Conservation (phyloP, 768 basidiomycete species). For the Pleurotus pulmonarius region DNA sequence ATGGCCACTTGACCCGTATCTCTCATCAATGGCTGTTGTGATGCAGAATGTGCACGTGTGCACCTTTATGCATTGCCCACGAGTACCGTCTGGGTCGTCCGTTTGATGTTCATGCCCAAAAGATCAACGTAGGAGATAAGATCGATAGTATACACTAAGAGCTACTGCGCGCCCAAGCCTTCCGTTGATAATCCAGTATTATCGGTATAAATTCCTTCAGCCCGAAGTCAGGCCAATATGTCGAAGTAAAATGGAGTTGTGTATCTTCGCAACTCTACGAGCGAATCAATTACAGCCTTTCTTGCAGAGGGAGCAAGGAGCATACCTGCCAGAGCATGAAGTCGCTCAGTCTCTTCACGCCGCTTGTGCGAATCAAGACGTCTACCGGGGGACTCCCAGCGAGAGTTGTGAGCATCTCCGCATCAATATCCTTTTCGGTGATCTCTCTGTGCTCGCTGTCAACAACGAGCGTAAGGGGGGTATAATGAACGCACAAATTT, state of each 20-base stretch:
- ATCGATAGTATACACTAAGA: neutral
- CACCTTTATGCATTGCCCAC: too few relatives aligned
- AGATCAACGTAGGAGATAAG: too few relatives aligned
- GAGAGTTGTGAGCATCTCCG: slow-evolving; percentile 60
- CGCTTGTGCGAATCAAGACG: slow-evolving; percentile 87
- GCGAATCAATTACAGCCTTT: neutral
- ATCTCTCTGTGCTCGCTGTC: slow-evolving; percentile 28
- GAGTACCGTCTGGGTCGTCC: too few relatives aligned
- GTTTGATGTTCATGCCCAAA: too few relatives aligned
- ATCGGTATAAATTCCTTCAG: slow-evolving; percentile 84
- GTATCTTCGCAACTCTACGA: slow-evolving; percentile 75
- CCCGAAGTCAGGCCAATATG: slow-evolving; percentile 94
- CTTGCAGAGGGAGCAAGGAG: slow-evolving; percentile 2
- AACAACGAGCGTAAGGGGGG: neutral
- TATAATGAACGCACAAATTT: neutral
- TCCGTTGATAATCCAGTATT: slow-evolving; percentile 83
- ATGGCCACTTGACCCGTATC: too few relatives aligned
- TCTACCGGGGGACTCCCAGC: slow-evolving; percentile 79
- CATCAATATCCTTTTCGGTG: slow-evolving; percentile 65
- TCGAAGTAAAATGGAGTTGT: slow-evolving; percentile 80
- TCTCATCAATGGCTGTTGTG: too few relatives aligned
- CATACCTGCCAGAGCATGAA: slow-evolving; percentile 95
- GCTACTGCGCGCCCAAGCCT: slow-evolving; percentile 44
- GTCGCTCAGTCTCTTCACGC: slow-evolving; percentile 85
- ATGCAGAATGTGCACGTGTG: too few relatives aligned